A percentile compares a stretch with the other conserved stretches of the same genome.
Evolutionary conservation across 2,329 filamentous ascomycete genomes (phyloP).

Genomic region (Aurifilum marmelostoma): DNA sequence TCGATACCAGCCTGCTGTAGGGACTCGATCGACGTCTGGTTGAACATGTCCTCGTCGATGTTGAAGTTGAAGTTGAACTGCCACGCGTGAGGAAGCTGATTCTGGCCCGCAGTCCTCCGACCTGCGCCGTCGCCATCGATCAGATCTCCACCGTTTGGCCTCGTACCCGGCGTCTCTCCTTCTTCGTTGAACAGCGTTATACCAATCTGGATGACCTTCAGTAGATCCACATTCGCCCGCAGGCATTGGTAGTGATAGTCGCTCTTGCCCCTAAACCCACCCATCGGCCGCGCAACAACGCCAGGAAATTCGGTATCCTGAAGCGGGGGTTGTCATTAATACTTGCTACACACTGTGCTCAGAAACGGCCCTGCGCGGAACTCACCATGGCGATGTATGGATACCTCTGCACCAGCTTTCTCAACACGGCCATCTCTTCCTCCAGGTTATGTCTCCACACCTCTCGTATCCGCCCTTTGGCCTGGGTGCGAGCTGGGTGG

Average conservation of each 20-base stretch:
- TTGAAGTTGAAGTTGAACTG: constrained; percentile 99
- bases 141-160: constrained; percentile 55
- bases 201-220: constrained; percentile 97
- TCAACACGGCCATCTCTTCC: constrained; percentile 84
- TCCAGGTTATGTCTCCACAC: constrained; percentile 93
- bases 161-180: constrained; percentile 80
- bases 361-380: constrained; percentile 12
- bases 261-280: constrained; percentile 89
- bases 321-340: constrained; percentile 25
- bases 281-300: constrained; percentile 93
- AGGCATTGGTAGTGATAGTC: constrained; percentile 99
- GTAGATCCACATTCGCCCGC: constrained; percentile 93
- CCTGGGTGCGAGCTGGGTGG: constrained; percentile 58
- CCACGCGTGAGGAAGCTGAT: constrained; percentile 84
- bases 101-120: constrained; percentile 45
- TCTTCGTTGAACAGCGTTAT: constrained; percentile 91
- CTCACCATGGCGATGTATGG: constrained; percentile 97
- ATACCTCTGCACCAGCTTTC: constrained; percentile 85
- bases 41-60: constrained; percentile 95
- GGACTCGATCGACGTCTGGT: constrained; percentile 90
- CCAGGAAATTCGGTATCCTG: constrained; percentile 99
- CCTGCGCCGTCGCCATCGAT: constrained; percentile 43
- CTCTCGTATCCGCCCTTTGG: constrained; percentile 85
- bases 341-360: not conserved
- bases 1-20: constrained; percentile 91